A percentile compares a stretch with the other conserved stretches of the same genome.
Evolutionary conservation across 768 basidiomycete species (phyloP).

Genomic region (Clitopilus hobsonii): DNA sequence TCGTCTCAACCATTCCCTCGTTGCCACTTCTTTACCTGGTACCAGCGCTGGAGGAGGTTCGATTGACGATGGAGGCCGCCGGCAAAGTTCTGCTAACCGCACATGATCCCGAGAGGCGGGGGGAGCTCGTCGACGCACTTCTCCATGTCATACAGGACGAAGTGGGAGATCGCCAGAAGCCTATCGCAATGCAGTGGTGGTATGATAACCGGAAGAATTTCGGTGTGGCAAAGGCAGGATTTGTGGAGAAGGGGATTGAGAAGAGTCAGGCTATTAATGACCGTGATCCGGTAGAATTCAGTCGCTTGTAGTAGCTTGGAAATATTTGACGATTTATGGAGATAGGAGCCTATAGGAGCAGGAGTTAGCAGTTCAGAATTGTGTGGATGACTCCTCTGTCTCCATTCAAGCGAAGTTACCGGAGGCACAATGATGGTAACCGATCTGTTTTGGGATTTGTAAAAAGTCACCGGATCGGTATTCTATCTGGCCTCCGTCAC

Average conservation of each 20-base stretch:
- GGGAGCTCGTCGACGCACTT: slow-evolving; percentile 51
- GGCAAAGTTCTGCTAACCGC: slow-evolving; percentile 8
- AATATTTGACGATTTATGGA: background rate
- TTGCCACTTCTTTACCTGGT: slow-evolving; percentile 55
- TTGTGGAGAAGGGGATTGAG: slow-evolving; percentile 6
- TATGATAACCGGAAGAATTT: slow-evolving; percentile 33
- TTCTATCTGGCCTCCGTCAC: slow-evolving; percentile 14
- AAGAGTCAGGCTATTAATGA: background rate
- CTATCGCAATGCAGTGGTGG: slow-evolving; percentile 71
- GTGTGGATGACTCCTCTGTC: too few species aligned
- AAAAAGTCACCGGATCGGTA: slow-evolving; percentile 20
- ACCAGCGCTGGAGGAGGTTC: slow-evolving; percentile 47
- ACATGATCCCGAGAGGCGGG: slow-evolving; percentile 11
- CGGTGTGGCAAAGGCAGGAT: background rate
- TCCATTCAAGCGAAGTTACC: slow-evolving; percentile 1
- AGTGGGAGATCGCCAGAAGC: slow-evolving; percentile 68
- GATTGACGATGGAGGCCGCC: slow-evolving; percentile 18
- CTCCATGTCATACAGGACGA: slow-evolving; percentile 61
- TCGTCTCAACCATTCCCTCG: slow-evolving; percentile 63
- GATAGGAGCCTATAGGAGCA: background rate
- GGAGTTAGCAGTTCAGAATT: too few species aligned
- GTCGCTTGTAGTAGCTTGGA: slow-evolving; percentile 14
- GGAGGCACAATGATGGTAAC: slow-evolving; percentile 1
- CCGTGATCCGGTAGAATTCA: background rate
- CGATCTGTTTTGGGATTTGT: slow-evolving; percentile 1